Evolutionary conservation across 1,139 yeast species (phyloP).

Genomic region (Debaryomycetaceae sp.): DNA sequence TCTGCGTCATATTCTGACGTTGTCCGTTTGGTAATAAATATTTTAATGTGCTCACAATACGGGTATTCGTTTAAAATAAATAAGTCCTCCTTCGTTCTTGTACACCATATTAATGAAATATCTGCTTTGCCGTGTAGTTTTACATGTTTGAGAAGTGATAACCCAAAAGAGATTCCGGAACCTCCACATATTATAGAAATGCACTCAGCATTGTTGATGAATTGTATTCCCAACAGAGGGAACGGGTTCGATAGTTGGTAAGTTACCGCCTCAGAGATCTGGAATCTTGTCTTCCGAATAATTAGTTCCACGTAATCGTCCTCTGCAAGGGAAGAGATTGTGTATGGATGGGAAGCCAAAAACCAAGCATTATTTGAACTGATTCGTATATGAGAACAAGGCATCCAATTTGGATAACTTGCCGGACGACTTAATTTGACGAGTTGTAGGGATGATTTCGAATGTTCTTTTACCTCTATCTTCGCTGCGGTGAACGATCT

Average conservation of each 20-base stretch:
- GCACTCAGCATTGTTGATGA: slow-evolving; percentile 43
- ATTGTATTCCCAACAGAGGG: slow-evolving; percentile 22
- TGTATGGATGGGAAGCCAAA: slow-evolving; percentile 40
- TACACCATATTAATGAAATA: slow-evolving; percentile 49
- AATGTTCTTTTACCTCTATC: slow-evolving; percentile 10
- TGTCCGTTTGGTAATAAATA: slow-evolving; percentile 20
- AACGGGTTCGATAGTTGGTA: slow-evolving; percentile 28
- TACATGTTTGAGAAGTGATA: slow-evolving; percentile 52
- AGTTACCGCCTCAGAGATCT: slow-evolving; percentile 10
- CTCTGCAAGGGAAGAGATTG: slow-evolving; percentile 18
- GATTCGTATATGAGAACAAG: slow-evolving; percentile 39
- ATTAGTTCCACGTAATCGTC: slow-evolving; percentile 22
- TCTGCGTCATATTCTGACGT: background rate
- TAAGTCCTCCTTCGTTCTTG: slow-evolving; percentile 40
- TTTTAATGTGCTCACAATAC: slow-evolving; percentile 17
- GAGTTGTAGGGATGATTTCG: slow-evolving; percentile 20
- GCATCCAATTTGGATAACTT: slow-evolving; percentile 23
- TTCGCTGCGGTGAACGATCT: slow-evolving; percentile 8
- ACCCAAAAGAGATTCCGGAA: slow-evolving; percentile 75
- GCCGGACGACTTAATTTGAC: slow-evolving; percentile 23
- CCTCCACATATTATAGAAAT: slow-evolving; percentile 77
- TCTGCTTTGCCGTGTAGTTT: slow-evolving; percentile 5
- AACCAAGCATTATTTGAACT: slow-evolving; percentile 22
- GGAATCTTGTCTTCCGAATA: slow-evolving; percentile 18
- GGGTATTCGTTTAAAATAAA: slow-evolving; percentile 34